Conservation (phyloP, 1,284 basidiomycete genomes). For the Pisolithus thermaeus region DNA sequence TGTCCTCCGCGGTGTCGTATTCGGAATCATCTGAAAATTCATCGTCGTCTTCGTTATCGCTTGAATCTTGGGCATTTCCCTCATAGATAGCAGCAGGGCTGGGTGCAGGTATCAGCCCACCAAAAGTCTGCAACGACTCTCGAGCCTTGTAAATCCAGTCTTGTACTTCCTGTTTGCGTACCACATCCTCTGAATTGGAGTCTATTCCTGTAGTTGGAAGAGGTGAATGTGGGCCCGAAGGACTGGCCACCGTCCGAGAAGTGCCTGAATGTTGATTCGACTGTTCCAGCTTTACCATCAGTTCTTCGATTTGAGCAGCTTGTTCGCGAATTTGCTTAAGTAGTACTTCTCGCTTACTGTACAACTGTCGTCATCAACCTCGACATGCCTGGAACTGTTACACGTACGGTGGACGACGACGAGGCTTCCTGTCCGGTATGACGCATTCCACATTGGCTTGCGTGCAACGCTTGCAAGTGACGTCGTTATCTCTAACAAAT, state of each 20-base stretch:
- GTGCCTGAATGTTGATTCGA: conserved; percentile 15
- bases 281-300: conserved; percentile 59
- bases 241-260: conserved; percentile 22
- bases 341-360: conserved; percentile 69
- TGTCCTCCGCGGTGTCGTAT: conserved; percentile 30
- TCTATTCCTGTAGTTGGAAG: conserved; percentile 27
- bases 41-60: conserved; percentile 31
- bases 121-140: conserved; percentile 59
- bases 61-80: conserved; percentile 21
- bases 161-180: conserved; percentile 41
- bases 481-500: conserved; percentile 57
- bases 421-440: conserved; percentile 71
- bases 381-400: neutral
- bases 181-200: conserved; percentile 22
- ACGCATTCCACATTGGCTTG: conserved; percentile 64
- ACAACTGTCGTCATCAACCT: conserved; percentile 3
- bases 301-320: conserved; percentile 58
- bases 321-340: conserved; percentile 68
- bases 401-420: conserved; percentile 68
- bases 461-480: conserved; percentile 61
- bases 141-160: conserved; percentile 71
- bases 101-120: conserved; percentile 51
- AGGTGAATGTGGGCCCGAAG: conserved; percentile 30
- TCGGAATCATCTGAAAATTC: conserved; percentile 32
- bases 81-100: conserved; percentile 36